Percentiles rank a stretch among this genome's conserved stretches.
Evolutionary conservation across 768 basidiomycete species (phyloP).

Genomic region (Boletellus sp.): DNA sequence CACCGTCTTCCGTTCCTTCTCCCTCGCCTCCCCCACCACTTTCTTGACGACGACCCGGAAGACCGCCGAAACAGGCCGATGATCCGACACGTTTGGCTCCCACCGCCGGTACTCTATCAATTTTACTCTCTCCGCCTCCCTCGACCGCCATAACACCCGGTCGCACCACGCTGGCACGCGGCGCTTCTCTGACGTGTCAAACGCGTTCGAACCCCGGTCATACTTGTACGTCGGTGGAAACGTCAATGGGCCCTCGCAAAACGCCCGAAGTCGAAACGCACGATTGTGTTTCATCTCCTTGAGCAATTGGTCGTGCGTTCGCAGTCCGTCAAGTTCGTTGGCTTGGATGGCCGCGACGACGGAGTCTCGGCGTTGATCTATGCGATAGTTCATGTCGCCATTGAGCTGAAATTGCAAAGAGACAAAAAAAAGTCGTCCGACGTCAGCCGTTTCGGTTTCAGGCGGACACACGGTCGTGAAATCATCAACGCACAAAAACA

Average conservation of each 20-base stretch:
- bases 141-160: constrained; percentile 76
- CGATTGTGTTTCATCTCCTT: constrained; percentile 88
- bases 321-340: constrained; percentile 59
- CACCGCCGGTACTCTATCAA: constrained; percentile 75
- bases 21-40: constrained; percentile 57
- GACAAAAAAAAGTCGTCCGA: not conserved
- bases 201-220: constrained; percentile 71
- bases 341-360: constrained; percentile 70
- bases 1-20: constrained; percentile 52
- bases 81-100: constrained; percentile 87
- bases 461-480: not conserved
- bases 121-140: constrained; percentile 52
- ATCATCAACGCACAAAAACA: constrained; percentile 56
- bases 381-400: constrained; percentile 97
- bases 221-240: constrained; percentile 97
- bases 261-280: constrained; percentile 80
- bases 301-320: constrained; percentile 80
- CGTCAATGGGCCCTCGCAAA: constrained; percentile 75
- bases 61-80: constrained; percentile 81
- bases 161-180: constrained; percentile 97
- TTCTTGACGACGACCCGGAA: constrained; percentile 74
- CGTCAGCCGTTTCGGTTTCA: not conserved
- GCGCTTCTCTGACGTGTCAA: constrained; percentile 85
- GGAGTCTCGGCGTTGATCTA: constrained; percentile 85
- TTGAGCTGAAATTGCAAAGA: constrained; percentile 50